Evolutionary conservation across 1,284 basidiomycete species (phyloP).

Genomic region (Calocybe gambosa): DNA sequence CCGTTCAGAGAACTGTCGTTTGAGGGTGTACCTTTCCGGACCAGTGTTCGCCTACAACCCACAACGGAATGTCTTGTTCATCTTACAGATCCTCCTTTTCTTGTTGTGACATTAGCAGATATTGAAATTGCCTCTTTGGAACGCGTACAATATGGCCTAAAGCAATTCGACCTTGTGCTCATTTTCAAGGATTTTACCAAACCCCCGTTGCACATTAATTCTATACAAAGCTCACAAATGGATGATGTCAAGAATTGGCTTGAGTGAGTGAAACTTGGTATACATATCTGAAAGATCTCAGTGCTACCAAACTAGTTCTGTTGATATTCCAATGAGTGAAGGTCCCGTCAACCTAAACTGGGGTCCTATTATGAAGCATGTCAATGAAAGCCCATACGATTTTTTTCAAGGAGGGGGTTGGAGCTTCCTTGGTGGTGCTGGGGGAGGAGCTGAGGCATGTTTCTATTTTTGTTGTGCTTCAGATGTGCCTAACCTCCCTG

Average conservation of each 20-base stretch:
- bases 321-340: constrained; percentile 94
- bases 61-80: constrained; percentile 97
- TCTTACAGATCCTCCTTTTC: constrained; percentile 92
- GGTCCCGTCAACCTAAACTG: constrained; percentile 98
- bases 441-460: constrained; percentile 59
- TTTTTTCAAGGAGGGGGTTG: constrained; percentile 98
- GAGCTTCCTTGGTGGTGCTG: constrained; percentile 83
- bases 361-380: constrained; percentile 96
- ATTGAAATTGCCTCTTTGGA: constrained; percentile 97
- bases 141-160: constrained; percentile 94
- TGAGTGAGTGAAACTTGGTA: constrained; percentile 58
- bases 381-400: constrained; percentile 92
- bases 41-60: constrained; percentile 90
- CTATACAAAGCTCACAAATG: constrained; percentile 84
- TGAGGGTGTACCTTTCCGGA: constrained; percentile 94
- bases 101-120: constrained; percentile 91
- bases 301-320: constrained; percentile 53
- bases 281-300: constrained; percentile 9
- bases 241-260: constrained; percentile 99
- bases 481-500: constrained; percentile 6
- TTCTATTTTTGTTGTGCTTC: constrained; percentile 1
- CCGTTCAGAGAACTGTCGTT: constrained; percentile 98
- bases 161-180: constrained; percentile 96
- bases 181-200: constrained; percentile 97
- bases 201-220: constrained; percentile 89